Evolutionary conservation across 805 yeast species (phyloP), one percentile per base, ranked within the genome.

Genomic region (Sugiyamaella lignohabitans): DNA sequence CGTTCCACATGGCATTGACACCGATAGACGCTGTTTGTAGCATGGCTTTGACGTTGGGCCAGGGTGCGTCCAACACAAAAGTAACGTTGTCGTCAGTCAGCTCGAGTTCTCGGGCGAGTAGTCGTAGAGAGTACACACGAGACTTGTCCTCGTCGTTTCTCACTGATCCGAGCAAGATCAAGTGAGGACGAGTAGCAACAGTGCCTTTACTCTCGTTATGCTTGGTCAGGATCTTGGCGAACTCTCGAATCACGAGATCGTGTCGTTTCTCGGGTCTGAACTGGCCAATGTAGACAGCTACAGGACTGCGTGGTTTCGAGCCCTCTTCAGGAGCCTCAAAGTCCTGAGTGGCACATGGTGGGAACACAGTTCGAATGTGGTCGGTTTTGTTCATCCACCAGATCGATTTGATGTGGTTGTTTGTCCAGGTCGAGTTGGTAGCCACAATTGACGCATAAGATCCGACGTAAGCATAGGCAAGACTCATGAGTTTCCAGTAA

Each of bases 1-100:
- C 99, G 66, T 93, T 93, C 98, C 98, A 93, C 99, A 93, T 93
- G 24, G 95, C 88, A 59, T 93, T 91, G 35, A 93, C 70, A 3
- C 98, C 98, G 58, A 78, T 80, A 21, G 80, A 76, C 2, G 87
- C 76, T 11, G 63, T 67, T 10, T 68, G 57, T 29, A 94, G 69
- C 45, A 77, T 72, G 23, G 66, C 59, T 44, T 78, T 68, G 11
- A 94, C 80, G 16, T 71, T 73, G 1, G 70, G 72, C 67, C 86
- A 86, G 6, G 87, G 73, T 22, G 91, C 83, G 65, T 93, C 94
- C 3, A 84, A 73, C 0, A 80, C 68, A 57, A 88, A 82, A 40
- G 76, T 70, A 10, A 73, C 63, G 17, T 73, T 63, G 36, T 58
- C 57, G 4, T 64, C 61, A 5, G 71, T 67, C 19, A 83, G 69